A percentile compares a stretch with the other conserved stretches of the same genome.
phyloP scores from a whole-genome alignment of 1,284 basidiomycete species.

The Microbotryum lychnidis-dioicae region DNA sequence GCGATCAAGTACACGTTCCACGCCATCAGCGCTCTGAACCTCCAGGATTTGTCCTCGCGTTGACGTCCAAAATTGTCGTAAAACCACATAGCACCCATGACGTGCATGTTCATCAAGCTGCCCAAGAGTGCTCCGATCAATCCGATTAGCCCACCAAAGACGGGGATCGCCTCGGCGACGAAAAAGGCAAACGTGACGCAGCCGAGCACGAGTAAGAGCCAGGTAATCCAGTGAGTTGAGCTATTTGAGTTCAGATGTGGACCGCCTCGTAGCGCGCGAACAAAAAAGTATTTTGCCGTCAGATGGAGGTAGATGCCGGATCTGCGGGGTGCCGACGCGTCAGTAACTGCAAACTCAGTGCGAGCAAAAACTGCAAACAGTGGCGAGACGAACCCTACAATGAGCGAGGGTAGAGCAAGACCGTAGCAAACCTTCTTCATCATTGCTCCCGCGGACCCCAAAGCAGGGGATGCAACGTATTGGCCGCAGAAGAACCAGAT shows the following conservation, averaged over 20 bases:
- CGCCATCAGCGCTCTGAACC: not conserved
- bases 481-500: conserved; percentile 28
- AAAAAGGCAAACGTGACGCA: conserved; percentile 45
- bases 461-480: conserved; percentile 42
- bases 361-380: not conserved
- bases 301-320: conserved; percentile 50
- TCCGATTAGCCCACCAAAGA: conserved; percentile 7
- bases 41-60: not conserved
- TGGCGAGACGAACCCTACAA: conserved; percentile 21
- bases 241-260: conserved; percentile 54
- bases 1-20: conserved; percentile 17
- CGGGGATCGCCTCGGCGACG: conserved; percentile 43
- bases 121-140: conserved; percentile 9
- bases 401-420: conserved; percentile 39
- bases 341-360: conserved; percentile 38
- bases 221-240: conserved; percentile 52
- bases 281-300: conserved; percentile 55
- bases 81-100: conserved; percentile 17
- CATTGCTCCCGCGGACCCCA: conserved; percentile 41
- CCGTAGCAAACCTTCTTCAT: conserved; percentile 42
- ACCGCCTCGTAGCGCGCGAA: conserved; percentile 53
- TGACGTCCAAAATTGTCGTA: conserved; percentile 7
- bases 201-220: conserved; percentile 48
- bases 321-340: too few relatives aligned
- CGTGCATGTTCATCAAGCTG: not conserved